Evolutionary conservation across 179 eudicot species (phyloP), one percentile per base, ranked within the genome.

Genomic region (Beta corolliflora): DNA sequence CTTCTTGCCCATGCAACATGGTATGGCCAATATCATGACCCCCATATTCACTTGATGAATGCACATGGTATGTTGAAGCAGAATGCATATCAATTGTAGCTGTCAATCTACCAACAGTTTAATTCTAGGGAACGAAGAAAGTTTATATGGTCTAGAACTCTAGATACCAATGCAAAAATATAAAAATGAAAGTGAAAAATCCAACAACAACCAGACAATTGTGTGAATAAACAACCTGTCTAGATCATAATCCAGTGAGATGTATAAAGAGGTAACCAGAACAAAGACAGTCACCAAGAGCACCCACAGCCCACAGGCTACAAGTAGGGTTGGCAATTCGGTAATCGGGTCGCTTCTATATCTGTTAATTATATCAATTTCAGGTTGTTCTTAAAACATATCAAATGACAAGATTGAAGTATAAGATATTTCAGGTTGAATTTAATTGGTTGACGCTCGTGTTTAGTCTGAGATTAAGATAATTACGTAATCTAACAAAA

Each of bases 21-120:
- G 54, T 63, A 80, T 80, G 77, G 78, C 71, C 64, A 63, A 63
- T 10, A 73, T 48, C 7, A 14, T 59, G 53, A 59, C 56, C 60
- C 68, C 65, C 82, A 74, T 68, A 68, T 79, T 45, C 19, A 13
- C 36, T 46, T 58, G 52, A 72, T 48, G 52, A 63, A 29, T 48
- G 64, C 82, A 80, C 82, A 80, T 80, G 77, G 71, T 63, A 36
- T 80, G 82, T 80, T 53, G 8, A 21, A 79, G 55, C 19, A 46
- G n/a, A 3, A 3, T 14, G 74, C 63, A 67, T 53, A 58, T 12
- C 71, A 72, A 46, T 59, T 46, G 36, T 8, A 46, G 76, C 81
- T 79, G 81, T 79, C 81, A 79, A 41, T 45, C 6, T 45, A 45
- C 15, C 16, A 45, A n/a, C 74, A 46, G 74, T 46, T 19, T 19